Evolutionary conservation across 345 rosid genomes (phyloP), one percentile per base, ranked within the genome.

Genomic region (Dimocarpus longan): DNA sequence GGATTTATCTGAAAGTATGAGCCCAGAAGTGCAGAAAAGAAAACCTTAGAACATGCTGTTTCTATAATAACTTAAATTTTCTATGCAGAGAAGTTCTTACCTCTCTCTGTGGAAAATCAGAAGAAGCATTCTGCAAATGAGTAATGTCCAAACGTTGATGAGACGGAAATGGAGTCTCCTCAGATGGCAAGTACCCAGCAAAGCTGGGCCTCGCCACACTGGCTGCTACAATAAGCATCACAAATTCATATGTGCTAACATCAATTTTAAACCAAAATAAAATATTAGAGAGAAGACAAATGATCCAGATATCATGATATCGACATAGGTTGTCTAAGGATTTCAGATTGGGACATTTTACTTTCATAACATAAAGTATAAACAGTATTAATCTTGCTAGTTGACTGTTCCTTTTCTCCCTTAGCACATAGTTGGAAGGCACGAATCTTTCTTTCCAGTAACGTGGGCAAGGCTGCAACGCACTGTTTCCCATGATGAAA

Each of bases 111-210:
- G 57, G 32, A 69, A 80, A 81, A 82, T 80, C 84, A 16, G 88
- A 79, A 74, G 85, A 60, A 57, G 72, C 75, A 44, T 54, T 79
- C 9, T 28, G 76, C 52, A 64, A 70, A 70, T 72, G 83, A 67
- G 56, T 73, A 43, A 76, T 71, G 22, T 69, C 46, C 21, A 76
- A 67, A 66, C 37, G 70, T 68, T 75, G 72, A 62, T 46, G 76
- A 77, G 82, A 83, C 42, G 76, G 65, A 13, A 80, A 68, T 0
- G 70, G 18, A 21, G 85, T 78, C 10, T 75, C 71, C 80, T 80
- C 87, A 37, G 89, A 71, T 12, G 84, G 73, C 13, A 75, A 64
- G 85, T 82, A 82, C 66, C 88, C 88, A 44, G 87, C 79, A 74
- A 84, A 79, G 72, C 65, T 71, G 19, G 85, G 50, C 65, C 76